Base-by-base conservation (phyloP, 257 asterid species). In the Vinca minor region DNA sequence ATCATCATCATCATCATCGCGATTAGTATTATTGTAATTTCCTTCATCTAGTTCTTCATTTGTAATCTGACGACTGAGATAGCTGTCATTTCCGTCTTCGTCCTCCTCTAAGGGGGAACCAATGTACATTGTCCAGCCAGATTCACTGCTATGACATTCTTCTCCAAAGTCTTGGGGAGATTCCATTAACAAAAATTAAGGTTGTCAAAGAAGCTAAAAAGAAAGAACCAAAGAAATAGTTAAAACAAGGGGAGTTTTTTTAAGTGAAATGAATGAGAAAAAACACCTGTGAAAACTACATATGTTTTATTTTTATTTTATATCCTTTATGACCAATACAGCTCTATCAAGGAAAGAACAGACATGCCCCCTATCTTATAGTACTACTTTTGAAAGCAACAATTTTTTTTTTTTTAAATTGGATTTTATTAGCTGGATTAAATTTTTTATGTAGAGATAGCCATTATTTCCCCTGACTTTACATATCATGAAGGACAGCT, bases 61-160 rank as follows among this genome's bases (percentile, higher is more conserved):
- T n/a, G 13, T 59, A 34, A 15, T 52, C 1, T 48, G 56, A 14
- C 15, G 39, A 32, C 41, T 53, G 36, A 20, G 38, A 35, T 28
- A 31, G 67, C 49, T 50, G 29, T 57, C 62, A 46, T 67, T 50
- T 7, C 45, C 78, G 18, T 59, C 73, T 0, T 57, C 68, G 3
- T 62, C 71, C 4, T 62, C 54, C 12, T 56, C 47, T 8, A 25
- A 10, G 36, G 83, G 69, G 10, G 80, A 75, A 15, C 81, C 83
- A 62, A 78, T 78, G 67, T 78, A 78, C 83, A 78, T 78, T 35
- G 83, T 78, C 83, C 83, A 78, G 9, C 83, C 83, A 25, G 83
- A 78, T 73, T 78, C 83, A 69, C 77, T 65, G 69, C 83, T 78
- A 64, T 78, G 76, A 60, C 83, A 78, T 53, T 75, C 83, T 65